phyloP scores from a whole-genome alignment of 768 basidiomycete genomes.

The Tulasnella sp. region DNA sequence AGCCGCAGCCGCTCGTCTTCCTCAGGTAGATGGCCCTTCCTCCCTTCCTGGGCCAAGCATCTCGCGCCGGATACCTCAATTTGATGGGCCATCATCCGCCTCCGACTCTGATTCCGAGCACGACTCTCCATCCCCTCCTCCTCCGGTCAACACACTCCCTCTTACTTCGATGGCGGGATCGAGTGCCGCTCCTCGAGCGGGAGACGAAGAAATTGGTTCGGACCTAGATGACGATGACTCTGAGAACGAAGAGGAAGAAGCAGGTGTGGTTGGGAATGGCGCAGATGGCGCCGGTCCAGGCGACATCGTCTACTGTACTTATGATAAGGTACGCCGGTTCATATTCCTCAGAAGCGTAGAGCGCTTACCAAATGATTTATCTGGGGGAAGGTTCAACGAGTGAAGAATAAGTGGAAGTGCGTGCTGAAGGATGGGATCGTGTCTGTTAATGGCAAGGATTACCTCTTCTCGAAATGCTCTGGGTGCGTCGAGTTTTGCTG shows the following conservation, averaged over 20 bases:
- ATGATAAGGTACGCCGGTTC: conserved; percentile 66
- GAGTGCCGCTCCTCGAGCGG: conserved; percentile 53
- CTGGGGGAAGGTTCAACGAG: conserved; percentile 99
- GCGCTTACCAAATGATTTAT: too few relatives aligned
- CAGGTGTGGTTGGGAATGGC: conserved; percentile 42
- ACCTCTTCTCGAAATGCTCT: conserved; percentile 91
- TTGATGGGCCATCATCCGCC: conserved; percentile 63
- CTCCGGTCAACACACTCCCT: conserved; percentile 37
- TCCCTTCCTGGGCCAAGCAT: conserved; percentile 5
- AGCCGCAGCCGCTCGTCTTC: background rate
- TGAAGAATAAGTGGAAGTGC: conserved; percentile 99
- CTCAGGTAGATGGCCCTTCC: conserved; percentile 14
- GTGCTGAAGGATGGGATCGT: conserved; percentile 97
- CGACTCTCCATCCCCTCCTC: conserved; percentile 12
- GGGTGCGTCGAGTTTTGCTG: conserved; percentile 48
- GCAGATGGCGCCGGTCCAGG: conserved; percentile 62
- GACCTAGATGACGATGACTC: conserved; percentile 83
- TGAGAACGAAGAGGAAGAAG: conserved; percentile 77
- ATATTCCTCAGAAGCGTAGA: too few relatives aligned
- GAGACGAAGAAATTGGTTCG: conserved; percentile 80
- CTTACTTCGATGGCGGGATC: conserved; percentile 48
- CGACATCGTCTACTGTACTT: conserved; percentile 96
- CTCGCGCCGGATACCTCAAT: conserved; percentile 49
- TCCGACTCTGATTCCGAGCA: conserved; percentile 31
- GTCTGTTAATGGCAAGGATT: conserved; percentile 92